A percentile compares a stretch with the other conserved stretches of the same genome.
phyloP scores from a whole-genome alignment of 768 basidiomycete genomes.

The Leccinum imitatum region DNA sequence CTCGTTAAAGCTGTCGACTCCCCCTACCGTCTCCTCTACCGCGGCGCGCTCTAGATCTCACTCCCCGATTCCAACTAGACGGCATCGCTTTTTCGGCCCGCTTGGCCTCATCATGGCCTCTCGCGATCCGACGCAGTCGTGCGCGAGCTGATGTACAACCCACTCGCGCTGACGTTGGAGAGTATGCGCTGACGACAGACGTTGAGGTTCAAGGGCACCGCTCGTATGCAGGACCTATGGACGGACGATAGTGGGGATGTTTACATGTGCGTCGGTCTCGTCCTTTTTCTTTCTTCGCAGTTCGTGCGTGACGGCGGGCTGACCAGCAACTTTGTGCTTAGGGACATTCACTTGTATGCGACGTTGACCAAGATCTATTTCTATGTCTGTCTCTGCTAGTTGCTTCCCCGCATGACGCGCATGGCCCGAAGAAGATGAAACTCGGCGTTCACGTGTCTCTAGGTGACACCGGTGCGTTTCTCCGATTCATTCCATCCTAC shows the following conservation, averaged over 20 bases:
- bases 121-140: slow-evolving; percentile 26
- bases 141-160: slow-evolving; percentile 56
- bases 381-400: slow-evolving; percentile 52
- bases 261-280: slow-evolving; percentile 33
- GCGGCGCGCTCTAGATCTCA: slow-evolving; percentile 71
- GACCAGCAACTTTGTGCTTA: slow-evolving; percentile 21
- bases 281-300: neutral
- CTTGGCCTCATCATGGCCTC: slow-evolving; percentile 21
- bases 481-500: neutral
- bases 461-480: slow-evolving; percentile 57
- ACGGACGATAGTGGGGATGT: slow-evolving; percentile 57
- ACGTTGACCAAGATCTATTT: slow-evolving; percentile 64
- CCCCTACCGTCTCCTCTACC: slow-evolving; percentile 60
- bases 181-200: slow-evolving; percentile 76
- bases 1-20: neutral
- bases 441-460: slow-evolving; percentile 66
- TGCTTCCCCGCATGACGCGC: slow-evolving; percentile 21
- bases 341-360: slow-evolving; percentile 70
- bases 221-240: slow-evolving; percentile 53
- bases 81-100: slow-evolving; percentile 67
- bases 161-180: slow-evolving; percentile 69
- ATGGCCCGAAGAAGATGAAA: slow-evolving; percentile 37
- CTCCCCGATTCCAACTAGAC: slow-evolving; percentile 71
- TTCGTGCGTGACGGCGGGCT: neutral
- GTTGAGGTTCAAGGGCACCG: slow-evolving; percentile 55